Evolutionary conservation across 2,329 filamentous ascomycete genomes (phyloP), one percentile per base, ranked within the genome.

Genomic region (Exophiala dermatitidis): DNA sequence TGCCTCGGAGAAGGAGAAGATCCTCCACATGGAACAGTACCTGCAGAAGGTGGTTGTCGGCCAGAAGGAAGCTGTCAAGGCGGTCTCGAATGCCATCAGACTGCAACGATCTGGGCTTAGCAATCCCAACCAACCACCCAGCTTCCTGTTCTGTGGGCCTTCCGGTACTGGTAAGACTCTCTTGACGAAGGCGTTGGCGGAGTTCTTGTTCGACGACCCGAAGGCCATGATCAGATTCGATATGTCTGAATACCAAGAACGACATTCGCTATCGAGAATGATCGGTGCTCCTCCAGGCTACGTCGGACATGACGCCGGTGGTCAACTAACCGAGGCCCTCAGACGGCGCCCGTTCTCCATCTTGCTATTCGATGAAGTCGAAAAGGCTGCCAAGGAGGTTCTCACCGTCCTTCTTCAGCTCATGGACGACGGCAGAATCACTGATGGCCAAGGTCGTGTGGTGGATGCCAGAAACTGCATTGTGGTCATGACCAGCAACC

Each of bases 231-330:
- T 98, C 64, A 86, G 93, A 37, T 95, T 98, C 74, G 93, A 98
- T 69, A 98, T 98, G 93, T 97, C 91, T 3, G 93, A 98, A 72
- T 98, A 98, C 71, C 94, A 98, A 71, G 93, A 98, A 72, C 85
- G 91, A 3, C 93, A 98, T 69, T 86, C 91, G 0, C 81, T 98
- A 9, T 95, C 89, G 68, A 84, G 93, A 56, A 96, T 98, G 89
- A 98, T 98, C 63, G 93, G 93, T 68, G 90, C 93, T 19, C 93
- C 93, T 19, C 93, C 93, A 3, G 93, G 93, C 60, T 98, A 98
- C 63, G 90, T 98, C 55, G 93, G 93, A 10, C 91, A 98, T 68
- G 93, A 98, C 66, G 83, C 93, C 32, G 93, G 93, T 63, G 93
- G 93, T 49, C 93, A 98, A 69, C 81, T 98, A 50, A 98, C 93